Conservation (phyloP, 2,329 filamentous ascomycete species). For the Exophiala calicioides region DNA sequence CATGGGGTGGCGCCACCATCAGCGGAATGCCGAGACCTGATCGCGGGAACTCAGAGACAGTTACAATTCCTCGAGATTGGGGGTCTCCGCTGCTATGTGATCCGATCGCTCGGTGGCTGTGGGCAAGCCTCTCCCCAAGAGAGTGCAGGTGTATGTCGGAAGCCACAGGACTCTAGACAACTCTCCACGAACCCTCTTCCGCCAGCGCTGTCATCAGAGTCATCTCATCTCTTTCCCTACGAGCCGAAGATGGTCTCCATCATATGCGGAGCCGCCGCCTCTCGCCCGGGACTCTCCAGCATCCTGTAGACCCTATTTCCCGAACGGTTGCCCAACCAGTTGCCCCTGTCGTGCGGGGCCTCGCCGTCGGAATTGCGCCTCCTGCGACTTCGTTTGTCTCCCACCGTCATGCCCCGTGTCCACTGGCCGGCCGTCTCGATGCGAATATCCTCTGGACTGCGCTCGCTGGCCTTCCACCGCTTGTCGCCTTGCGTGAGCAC, state of each 20-base stretch:
- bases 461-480: slow-evolving; percentile 48
- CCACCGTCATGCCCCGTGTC: slow-evolving; percentile 87
- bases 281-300: slow-evolving; percentile 50
- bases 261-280: slow-evolving; percentile 15
- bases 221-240: background rate
- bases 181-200: no score
- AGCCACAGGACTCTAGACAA: no score
- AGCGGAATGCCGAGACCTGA: no score
- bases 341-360: slow-evolving; percentile 68
- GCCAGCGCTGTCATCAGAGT: background rate
- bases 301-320: slow-evolving; percentile 82
- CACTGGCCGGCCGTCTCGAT: slow-evolving; percentile 91
- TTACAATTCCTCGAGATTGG: no score
- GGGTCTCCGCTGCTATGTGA: no score
- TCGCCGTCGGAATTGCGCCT: slow-evolving; percentile 52
- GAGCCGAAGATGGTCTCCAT: slow-evolving; percentile 19
- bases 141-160: no score
- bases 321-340: slow-evolving; percentile 72
- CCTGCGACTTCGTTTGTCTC: slow-evolving; percentile 66
- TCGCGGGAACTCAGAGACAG: no score
- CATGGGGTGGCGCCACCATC: no score
- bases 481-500: slow-evolving; percentile 57
- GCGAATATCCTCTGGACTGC: slow-evolving; percentile 74
- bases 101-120: no score
- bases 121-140: no score